phyloP scores from a whole-genome alignment of 108 stramenopile species.

The Fistulifera pelliculosa region DNA sequence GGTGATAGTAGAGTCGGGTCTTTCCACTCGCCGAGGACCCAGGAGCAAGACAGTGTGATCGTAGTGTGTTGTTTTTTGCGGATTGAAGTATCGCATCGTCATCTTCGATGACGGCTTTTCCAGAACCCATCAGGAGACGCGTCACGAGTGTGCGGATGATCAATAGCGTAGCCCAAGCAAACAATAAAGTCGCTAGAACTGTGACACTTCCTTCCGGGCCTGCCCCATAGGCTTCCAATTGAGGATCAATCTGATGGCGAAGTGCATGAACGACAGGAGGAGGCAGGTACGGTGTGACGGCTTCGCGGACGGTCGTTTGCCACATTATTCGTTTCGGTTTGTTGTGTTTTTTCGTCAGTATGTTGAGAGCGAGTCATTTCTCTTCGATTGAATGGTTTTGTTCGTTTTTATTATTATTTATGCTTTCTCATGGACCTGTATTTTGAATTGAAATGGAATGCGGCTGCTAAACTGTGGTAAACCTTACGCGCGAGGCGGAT shows the following conservation, averaged over 20 bases:
- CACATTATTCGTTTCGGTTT: neutral
- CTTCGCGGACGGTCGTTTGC: conserved; percentile 17
- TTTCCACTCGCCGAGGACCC: conserved; percentile 38
- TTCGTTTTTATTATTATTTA: too few relatives aligned
- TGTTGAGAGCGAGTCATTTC: too few relatives aligned
- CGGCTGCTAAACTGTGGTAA: too few relatives aligned
- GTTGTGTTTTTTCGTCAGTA: too few relatives aligned
- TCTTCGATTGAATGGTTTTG: too few relatives aligned
- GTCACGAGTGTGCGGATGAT: neutral
- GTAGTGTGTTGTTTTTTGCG: conserved; percentile 2
- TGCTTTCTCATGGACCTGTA: too few relatives aligned
- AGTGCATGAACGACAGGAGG: conserved; percentile 37
- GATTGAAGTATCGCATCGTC: conserved; percentile 4
- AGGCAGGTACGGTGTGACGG: conserved; percentile 37
- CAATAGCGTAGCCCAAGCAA: conserved; percentile 1
- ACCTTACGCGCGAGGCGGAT: too few relatives aligned
- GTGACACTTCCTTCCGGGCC: conserved; percentile 30
- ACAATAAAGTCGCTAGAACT: conserved; percentile 10
- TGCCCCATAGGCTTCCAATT: conserved; percentile 18
- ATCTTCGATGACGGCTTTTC: neutral
- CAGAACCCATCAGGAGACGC: neutral
- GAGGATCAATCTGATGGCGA: conserved; percentile 23
- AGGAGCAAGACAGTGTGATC: conserved; percentile 32
- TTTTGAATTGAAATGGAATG: too few relatives aligned
- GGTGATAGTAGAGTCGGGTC: conserved; percentile 31